These are phyloP conservation scores for Xylaria polymorpha DNA, from an alignment of 2,329 filamentous ascomycete genomes.

Conservation along the genomic window DNA sequence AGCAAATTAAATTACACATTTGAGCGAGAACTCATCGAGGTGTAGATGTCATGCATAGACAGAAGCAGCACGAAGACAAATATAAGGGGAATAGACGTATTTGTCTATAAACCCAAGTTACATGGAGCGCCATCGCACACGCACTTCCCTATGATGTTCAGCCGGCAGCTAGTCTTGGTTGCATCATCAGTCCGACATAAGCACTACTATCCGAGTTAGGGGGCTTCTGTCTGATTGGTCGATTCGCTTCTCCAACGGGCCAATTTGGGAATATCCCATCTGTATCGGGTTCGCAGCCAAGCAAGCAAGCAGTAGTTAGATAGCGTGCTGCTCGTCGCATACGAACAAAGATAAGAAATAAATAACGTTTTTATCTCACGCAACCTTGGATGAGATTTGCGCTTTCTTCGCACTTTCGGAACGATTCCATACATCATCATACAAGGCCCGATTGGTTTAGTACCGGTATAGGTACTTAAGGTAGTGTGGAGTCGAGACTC, in stretches of 20 bases:
- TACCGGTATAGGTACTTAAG: too few species aligned
- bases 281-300: not conserved
- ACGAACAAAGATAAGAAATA: constrained; percentile 33
- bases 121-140: not conserved
- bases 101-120: not conserved
- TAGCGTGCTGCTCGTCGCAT: constrained; percentile 20
- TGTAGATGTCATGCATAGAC: constrained; percentile 22
- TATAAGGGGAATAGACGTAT: constrained; percentile 22
- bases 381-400: not conserved
- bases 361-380: constrained; percentile 9
- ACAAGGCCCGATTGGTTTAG: constrained; percentile 26
- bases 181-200: not conserved
- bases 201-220: not conserved
- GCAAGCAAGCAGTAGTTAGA: not conserved
- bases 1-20: constrained; percentile 3
- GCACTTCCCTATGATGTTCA: not conserved
- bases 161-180: not conserved
- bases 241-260: constrained; percentile 6
- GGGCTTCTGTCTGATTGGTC: constrained; percentile 18
- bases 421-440: constrained; percentile 1
- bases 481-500: too few species aligned
- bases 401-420: not conserved
- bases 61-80: constrained; percentile 15
- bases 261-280: constrained; percentile 29
- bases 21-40: constrained; percentile 7